Conservation (phyloP, 179 eudicot genomes). For the Silene vulgaris region DNA sequence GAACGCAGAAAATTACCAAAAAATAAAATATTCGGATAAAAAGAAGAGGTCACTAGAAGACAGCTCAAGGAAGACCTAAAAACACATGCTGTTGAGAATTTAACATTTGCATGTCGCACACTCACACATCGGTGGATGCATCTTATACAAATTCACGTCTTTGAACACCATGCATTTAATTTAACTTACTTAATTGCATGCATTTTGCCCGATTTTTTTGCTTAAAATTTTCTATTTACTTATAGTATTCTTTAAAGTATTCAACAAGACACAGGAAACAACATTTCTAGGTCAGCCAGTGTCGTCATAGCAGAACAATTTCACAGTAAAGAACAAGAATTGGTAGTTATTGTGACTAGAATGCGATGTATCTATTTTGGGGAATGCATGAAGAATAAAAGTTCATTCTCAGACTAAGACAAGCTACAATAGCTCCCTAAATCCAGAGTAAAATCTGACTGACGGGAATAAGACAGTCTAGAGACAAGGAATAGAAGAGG, state of each 20-base stretch:
- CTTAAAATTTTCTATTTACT: background rate
- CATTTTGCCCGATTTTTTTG: background rate
- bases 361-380: background rate
- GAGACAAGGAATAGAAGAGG: background rate
- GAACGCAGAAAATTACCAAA: background rate
- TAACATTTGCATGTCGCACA: background rate
- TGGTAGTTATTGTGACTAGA: background rate
- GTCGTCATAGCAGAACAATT: no score
- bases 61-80: background rate
- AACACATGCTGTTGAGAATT: background rate
- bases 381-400: background rate
- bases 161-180: background rate
- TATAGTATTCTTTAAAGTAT: background rate
- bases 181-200: background rate
- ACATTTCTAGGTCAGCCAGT: no score
- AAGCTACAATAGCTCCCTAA: background rate
- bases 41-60: background rate
- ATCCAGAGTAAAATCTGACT: background rate
- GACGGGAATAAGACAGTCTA: background rate
- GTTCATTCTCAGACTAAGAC: background rate
- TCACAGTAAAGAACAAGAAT: background rate
- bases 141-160: background rate
- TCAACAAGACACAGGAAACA: no score
- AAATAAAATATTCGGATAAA: no score
- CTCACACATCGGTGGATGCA: background rate